Conservation (phyloP, 2,329 filamentous ascomycete species). For the Aureobasidium vineae region DNA sequence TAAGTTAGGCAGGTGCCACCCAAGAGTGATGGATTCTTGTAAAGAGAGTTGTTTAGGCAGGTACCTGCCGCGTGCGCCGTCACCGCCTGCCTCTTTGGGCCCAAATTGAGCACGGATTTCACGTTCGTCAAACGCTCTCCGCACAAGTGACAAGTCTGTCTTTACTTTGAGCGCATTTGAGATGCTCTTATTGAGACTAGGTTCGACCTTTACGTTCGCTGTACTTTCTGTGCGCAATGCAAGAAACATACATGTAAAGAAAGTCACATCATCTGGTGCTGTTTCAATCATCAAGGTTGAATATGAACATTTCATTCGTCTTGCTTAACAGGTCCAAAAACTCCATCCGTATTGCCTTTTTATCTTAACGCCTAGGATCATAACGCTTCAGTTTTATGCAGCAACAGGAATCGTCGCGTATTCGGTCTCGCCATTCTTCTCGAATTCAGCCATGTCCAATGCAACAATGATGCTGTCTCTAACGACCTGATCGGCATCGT, state of each 20-base stretch:
- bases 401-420: constrained; percentile 78
- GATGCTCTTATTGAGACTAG: neutral
- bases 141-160: neutral
- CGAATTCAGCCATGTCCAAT: constrained; percentile 96
- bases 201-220: neutral
- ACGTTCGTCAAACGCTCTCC: constrained; percentile 2
- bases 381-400: constrained; percentile 43
- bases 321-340: constrained; percentile 18
- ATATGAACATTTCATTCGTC: constrained; percentile 14
- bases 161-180: constrained; percentile 1
- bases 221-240: neutral
- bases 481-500: constrained; percentile 91
- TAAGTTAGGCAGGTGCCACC: constrained; percentile 7
- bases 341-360: constrained; percentile 15
- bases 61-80: neutral
- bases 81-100: constrained; percentile 16
- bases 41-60: constrained; percentile 22
- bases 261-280: neutral
- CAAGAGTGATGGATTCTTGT: neutral
- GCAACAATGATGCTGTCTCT: constrained; percentile 93
- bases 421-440: constrained; percentile 82
- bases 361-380: constrained; percentile 15
- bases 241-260: neutral
- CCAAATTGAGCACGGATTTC: constrained; percentile 16
- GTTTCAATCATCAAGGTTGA: neutral